Base-by-base conservation (phyloP, 169 alveolate species). In the Toxoplasma gondii region DNA sequence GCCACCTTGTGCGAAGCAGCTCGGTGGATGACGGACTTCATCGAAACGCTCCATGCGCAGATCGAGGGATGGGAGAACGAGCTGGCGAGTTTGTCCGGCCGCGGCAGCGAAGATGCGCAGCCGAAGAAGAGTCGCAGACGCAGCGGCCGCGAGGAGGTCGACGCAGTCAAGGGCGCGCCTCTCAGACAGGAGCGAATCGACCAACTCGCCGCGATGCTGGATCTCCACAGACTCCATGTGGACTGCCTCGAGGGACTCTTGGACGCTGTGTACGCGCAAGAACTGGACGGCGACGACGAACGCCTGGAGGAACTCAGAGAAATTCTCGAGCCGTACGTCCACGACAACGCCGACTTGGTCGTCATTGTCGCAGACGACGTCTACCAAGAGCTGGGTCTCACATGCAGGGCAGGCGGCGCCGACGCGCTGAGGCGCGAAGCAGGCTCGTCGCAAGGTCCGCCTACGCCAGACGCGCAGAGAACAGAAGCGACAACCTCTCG, bases 1-100 rank as follows among this genome's bases (percentile, higher is more conserved):
- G 81, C 81, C 34, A 29, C 41, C 9, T 17, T 16, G 70, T n/a
- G 81, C 41, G 81, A 69, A 10, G 31, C 41, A 10, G 44, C 84
- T 41, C 84, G 54, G 93, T 88, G 93, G 93, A 49, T 88, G 38
- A 27, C 17, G 16, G 93, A 27, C 53, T 34, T 41, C 84, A 49
- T 88, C 67, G 53, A 34, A 19, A 2, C 64, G 39, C 44, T 88
- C 53, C 19, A 24, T 39, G 17, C 17, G 44, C 93, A 88, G 22
- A n/a, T 29, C 41, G 93, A 88, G 27, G 53, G 19, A 29, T 88
- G 58, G 45, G 88, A 49, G 5, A 84, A 41, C 10, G 93, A 88
- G 10, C 45, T 88, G 27, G 84, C 41, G 91, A 29, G 24, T 64
- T 39, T 53, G 91, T 0, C 43, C 17, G 39, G 44, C 9, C 10